A percentile compares a stretch with the other conserved stretches of the same genome.
phyloP scores from a whole-genome alignment of 805 yeast genomes.

The Yarrowia deformans region DNA sequence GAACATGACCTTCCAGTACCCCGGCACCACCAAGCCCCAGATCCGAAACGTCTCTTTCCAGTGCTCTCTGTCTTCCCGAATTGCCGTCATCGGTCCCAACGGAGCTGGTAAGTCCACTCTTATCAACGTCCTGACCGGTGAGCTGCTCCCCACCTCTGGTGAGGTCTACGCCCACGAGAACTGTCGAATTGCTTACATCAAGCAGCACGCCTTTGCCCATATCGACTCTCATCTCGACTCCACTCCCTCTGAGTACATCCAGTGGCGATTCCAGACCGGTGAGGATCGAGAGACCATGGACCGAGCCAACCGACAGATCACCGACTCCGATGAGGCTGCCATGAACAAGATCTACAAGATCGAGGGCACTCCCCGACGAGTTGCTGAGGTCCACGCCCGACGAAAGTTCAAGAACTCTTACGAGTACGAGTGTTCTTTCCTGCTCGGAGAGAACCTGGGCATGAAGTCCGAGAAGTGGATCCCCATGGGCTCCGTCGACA shows the following conservation, averaged over 20 bases:
- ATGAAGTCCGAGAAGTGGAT: slow-evolving; percentile 99
- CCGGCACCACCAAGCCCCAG: slow-evolving; percentile 98
- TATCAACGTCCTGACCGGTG: slow-evolving; percentile 99
- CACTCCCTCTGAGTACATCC: slow-evolving; percentile 99
- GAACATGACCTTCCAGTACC: slow-evolving; percentile 98
- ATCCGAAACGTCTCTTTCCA: slow-evolving; percentile 91
- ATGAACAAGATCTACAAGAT: slow-evolving; percentile 99
- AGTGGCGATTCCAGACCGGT: slow-evolving; percentile 99
- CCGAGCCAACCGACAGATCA: slow-evolving; percentile 98
- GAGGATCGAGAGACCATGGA: slow-evolving; percentile 99
- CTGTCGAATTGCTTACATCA: slow-evolving; percentile 99
- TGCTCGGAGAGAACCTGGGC: slow-evolving; percentile 97
- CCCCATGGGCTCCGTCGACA: slow-evolving; percentile 99
- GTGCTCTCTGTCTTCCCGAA: slow-evolving; percentile 98
- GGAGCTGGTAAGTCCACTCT: slow-evolving; percentile 99
- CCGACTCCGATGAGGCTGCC: slow-evolving; percentile 95
- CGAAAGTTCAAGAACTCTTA: slow-evolving; percentile 99
- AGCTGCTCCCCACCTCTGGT: slow-evolving; percentile 96
- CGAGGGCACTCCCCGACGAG: slow-evolving; percentile 98
- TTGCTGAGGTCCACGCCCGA: slow-evolving; percentile 92
- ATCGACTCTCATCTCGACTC: slow-evolving; percentile 98
- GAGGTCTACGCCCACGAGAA: slow-evolving; percentile 99
- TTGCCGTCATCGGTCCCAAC: slow-evolving; percentile 99
- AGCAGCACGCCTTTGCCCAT: slow-evolving; percentile 99
- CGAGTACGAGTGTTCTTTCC: slow-evolving; percentile 98